These are phyloP conservation scores for Cairneyella variabilis DNA, from an alignment of 495 filamentous ascomycete species.

Conservation along the genomic window DNA sequence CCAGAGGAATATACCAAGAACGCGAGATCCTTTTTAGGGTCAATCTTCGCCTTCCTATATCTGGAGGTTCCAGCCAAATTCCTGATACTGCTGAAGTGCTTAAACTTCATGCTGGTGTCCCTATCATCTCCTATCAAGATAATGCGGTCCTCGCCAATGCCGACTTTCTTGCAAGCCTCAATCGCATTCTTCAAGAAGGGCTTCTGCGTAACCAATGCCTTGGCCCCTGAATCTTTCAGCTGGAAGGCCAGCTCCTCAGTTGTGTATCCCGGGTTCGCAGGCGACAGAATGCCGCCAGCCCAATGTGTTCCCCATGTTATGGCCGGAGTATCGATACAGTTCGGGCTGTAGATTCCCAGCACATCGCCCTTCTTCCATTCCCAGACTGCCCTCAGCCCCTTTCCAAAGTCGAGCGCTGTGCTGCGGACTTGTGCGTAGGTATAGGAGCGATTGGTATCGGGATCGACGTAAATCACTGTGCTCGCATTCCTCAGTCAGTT, in stretches of 20 bases:
- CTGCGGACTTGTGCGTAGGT: conserved; percentile 66
- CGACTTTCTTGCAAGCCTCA: conserved; percentile 63
- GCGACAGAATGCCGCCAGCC: conserved; percentile 76
- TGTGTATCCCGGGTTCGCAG: conserved; percentile 87
- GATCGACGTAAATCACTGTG: conserved; percentile 76
- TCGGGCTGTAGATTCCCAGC: conserved; percentile 65
- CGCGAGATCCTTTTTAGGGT: conserved; percentile 55
- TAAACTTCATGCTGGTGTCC: conserved; percentile 54
- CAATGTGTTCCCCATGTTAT: conserved; percentile 78
- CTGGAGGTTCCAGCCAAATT: conserved; percentile 49
- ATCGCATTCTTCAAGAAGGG: conserved; percentile 56
- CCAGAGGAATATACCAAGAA: conserved; percentile 81
- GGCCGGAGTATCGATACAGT: conserved; percentile 67
- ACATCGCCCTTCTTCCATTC: conserved; percentile 81
- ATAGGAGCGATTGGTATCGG: conserved; percentile 66
- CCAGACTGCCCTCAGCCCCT: conserved; percentile 66
- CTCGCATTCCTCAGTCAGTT: background rate
- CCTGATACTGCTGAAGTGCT: conserved; percentile 73
- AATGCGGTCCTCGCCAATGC: conserved; percentile 62
- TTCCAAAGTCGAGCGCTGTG: conserved; percentile 70
- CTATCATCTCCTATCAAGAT: conserved; percentile 74
- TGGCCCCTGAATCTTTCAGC: conserved; percentile 75
- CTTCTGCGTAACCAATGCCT: conserved; percentile 69
- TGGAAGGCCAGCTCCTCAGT: conserved; percentile 84
- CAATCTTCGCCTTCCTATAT: conserved; percentile 36